Percentiles rank a stretch among this genome's conserved stretches.
Evolutionary conservation across 805 yeast species (phyloP).

Genomic region (Komagataella populi): DNA sequence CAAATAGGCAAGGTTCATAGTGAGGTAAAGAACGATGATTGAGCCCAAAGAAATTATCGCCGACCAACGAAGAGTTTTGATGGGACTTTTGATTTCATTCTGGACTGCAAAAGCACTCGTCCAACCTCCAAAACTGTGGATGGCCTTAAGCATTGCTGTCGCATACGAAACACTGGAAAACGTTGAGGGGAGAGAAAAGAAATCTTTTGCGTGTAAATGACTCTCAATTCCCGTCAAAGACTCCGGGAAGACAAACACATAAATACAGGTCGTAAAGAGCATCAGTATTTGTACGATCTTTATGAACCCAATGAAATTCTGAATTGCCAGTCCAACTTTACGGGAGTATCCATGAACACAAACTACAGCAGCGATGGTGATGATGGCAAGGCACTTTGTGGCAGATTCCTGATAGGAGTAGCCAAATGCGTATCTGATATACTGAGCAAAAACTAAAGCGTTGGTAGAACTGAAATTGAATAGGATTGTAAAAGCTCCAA

Average conservation of each 20-base stretch:
- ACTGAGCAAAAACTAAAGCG: constrained; percentile 35
- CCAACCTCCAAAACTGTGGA: constrained; percentile 36
- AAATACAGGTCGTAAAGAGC: constrained; percentile 25
- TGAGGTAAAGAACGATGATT: constrained; percentile 23
- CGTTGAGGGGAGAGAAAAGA: constrained; percentile 5
- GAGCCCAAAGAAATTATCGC: constrained; percentile 29
- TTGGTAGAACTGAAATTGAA: constrained; percentile 29
- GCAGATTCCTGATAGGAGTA: constrained; percentile 17
- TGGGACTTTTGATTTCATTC: constrained; percentile 32
- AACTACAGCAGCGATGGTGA: constrained; percentile 7
- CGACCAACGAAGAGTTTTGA: constrained; percentile 27
- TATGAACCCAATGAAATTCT: constrained; percentile 29
- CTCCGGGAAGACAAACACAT: constrained; percentile 22
- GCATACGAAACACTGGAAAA: constrained; percentile 24
- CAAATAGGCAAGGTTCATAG: constrained; percentile 29
- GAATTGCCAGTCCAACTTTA: constrained; percentile 26
- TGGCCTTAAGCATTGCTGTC: constrained; percentile 29
- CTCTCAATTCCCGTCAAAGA: constrained; percentile 8
- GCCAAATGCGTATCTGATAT: constrained; percentile 25
- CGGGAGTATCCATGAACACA: constrained; percentile 25
- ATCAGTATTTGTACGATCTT: constrained; percentile 24
- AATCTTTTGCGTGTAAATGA: constrained; percentile 6
- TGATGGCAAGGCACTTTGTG: constrained; percentile 8
- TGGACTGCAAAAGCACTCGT: constrained; percentile 32
- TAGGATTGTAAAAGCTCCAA: constrained; percentile 26